These are phyloP conservation scores for Tricholoma furcatifolium DNA, from an alignment of 768 basidiomycete genomes.

Conservation along the genomic window DNA sequence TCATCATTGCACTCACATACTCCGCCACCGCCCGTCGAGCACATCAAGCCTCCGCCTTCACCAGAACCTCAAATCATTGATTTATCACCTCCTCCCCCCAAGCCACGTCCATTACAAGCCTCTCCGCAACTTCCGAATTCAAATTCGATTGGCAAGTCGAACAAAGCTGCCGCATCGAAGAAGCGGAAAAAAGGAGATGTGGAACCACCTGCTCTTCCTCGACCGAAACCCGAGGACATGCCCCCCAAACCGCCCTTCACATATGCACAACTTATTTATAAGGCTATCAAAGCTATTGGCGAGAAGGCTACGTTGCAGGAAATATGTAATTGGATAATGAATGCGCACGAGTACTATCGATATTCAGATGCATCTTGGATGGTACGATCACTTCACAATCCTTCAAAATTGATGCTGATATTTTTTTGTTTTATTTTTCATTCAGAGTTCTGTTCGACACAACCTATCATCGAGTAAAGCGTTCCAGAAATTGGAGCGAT, in stretches of 20 bases:
- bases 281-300: conserved; percentile 77
- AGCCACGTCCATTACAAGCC: conserved; percentile 29
- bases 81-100: conserved; percentile 39
- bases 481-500: conserved; percentile 88
- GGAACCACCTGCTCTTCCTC: conserved; percentile 33
- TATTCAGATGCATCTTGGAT: conserved; percentile 90
- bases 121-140: conserved; percentile 62
- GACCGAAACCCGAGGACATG: conserved; percentile 69
- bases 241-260: conserved; percentile 89
- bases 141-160: conserved; percentile 52
- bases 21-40: conserved; percentile 55
- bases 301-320: conserved; percentile 90
- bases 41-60: conserved; percentile 46
- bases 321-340: conserved; percentile 90
- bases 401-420: neutral
- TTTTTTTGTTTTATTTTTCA: neutral
- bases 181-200: conserved; percentile 70
- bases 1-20: conserved; percentile 79
- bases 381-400: conserved; percentile 45
- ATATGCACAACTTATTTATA: conserved; percentile 89
- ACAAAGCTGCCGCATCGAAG: conserved; percentile 49
- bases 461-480: conserved; percentile 91
- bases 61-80: conserved; percentile 38
- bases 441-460: conserved; percentile 88
- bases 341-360: conserved; percentile 87